Evolutionary conservation across 176 grass and related monocot genomes (phyloP).

Genomic region (Eremochloa ophiuroides): DNA sequence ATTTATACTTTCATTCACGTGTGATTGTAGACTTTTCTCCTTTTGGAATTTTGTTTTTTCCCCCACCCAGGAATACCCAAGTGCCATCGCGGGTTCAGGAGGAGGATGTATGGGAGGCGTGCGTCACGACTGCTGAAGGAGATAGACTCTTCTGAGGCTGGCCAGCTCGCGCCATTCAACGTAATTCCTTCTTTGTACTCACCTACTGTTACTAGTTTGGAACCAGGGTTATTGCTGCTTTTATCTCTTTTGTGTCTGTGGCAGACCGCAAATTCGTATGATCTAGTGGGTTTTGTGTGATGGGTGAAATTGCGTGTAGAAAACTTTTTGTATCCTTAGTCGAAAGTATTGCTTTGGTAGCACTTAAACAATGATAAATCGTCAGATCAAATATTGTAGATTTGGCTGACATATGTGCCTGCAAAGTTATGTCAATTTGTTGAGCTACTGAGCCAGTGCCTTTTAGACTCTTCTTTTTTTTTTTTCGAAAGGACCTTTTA

Average conservation of each 20-base stretch:
- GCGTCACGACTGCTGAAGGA: constrained; percentile 77
- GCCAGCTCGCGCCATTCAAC: constrained; percentile 63
- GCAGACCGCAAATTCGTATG: background rate
- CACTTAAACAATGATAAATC: background rate
- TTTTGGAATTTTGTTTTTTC: background rate
- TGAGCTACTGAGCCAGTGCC: background rate
- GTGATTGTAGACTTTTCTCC: background rate
- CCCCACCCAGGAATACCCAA: background rate
- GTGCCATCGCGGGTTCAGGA: background rate
- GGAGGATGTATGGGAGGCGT: constrained; percentile 68
- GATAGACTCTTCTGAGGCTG: constrained; percentile 66
- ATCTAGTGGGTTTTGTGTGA: background rate
- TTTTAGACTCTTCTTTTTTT: too few relatives aligned
- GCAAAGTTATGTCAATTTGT: background rate
- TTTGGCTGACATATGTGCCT: background rate
- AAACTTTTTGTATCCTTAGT: background rate
- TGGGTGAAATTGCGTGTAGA: background rate
- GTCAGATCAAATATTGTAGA: background rate
- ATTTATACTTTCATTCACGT: background rate
- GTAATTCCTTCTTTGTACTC: constrained; percentile 19
- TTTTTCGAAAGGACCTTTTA: too few relatives aligned
- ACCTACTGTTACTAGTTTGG: background rate
- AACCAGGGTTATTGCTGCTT: background rate
- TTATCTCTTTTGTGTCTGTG: background rate
- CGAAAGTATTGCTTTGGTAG: background rate